Conservation (phyloP, 306 rosid genomes). For the Begonia loranthoides region DNA sequence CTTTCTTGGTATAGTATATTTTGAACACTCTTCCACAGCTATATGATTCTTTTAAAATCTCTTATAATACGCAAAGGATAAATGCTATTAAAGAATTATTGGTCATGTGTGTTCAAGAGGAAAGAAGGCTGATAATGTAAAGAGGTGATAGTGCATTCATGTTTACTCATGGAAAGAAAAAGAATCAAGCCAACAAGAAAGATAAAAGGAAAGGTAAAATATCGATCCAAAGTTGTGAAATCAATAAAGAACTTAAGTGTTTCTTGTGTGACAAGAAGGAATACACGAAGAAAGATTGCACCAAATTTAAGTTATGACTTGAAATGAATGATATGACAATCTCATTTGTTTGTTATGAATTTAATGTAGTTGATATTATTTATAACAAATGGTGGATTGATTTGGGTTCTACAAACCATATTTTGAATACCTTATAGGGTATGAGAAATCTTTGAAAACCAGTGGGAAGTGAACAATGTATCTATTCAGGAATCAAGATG, state of each 20-base stretch:
- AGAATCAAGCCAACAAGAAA: background rate
- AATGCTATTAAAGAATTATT: background rate
- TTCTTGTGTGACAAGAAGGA: background rate
- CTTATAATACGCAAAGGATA: too few relatives aligned
- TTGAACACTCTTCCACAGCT: background rate
- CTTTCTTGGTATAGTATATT: background rate
- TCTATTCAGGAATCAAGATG: background rate
- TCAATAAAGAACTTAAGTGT: background rate
- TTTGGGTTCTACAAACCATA: background rate
- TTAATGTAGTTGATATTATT: background rate
- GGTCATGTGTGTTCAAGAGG: background rate
- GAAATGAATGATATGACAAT: background rate
- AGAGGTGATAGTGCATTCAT: background rate
- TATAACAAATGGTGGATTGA: background rate
- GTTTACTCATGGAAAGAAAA: background rate
- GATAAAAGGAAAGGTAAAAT: background rate
- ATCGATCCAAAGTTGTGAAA: background rate
- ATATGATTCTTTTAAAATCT: too few relatives aligned
- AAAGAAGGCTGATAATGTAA: background rate
- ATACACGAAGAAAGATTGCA: too few relatives aligned
- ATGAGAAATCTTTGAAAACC: background rate
- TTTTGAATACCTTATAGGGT: background rate
- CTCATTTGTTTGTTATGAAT: background rate
- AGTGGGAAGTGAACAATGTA: background rate
- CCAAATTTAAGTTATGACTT: too few relatives aligned